Base-by-base conservation (phyloP, 495 filamentous ascomycete species). In the Staphylotrichum tortipilum region DNA sequence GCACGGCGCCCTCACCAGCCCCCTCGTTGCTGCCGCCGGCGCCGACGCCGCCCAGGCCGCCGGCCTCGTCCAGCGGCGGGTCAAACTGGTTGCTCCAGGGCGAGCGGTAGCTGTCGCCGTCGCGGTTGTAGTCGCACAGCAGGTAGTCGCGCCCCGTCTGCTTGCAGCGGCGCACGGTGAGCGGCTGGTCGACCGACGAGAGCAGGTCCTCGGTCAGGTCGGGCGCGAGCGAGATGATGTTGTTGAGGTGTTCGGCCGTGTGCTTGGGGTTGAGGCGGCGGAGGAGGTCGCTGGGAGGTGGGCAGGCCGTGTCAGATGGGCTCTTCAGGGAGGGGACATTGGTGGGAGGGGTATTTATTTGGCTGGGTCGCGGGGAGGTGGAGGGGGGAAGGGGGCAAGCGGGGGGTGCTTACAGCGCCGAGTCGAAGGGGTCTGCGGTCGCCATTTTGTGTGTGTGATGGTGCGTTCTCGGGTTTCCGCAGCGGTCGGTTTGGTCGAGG, bases 1-100 rank as follows among this genome's bases (percentile, higher is more conserved):
- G 88, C 5, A 89, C 76, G 2, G 85, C 86, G 0, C 85, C 86
- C 58, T 80, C 78, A 30, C 71, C 72, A 0, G 69, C 71, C 0
- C 72, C 72, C 45, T 75, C 71, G 21, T 60, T 68, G n/a, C 53
- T 52, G 34, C 63, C 65, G 9, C 63, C 64, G 10, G 62, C 46
- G 24, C 67, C 69, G 1, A 61, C 60, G 7, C 62, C 72, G 37
- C 71, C 70, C 26, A 49, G 3, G 15, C 64, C 64, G 31, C 65
- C 62, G 52, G 58, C 67, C 55, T 71, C 74, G 47, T 72, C 69
- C 19, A 91, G 74, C 17, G 84, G 84, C 1, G 91, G 92, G 61
- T 96, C 89, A 64, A 97, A 99, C 68, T 96, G 88, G 68, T 96
- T 96, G 73, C 84, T 90, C 92, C 92, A 99, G 28, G 92, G 92